Conservation (phyloP, 2,329 filamentous ascomycete genomes). For the Epichloe brachyelytri region DNA sequence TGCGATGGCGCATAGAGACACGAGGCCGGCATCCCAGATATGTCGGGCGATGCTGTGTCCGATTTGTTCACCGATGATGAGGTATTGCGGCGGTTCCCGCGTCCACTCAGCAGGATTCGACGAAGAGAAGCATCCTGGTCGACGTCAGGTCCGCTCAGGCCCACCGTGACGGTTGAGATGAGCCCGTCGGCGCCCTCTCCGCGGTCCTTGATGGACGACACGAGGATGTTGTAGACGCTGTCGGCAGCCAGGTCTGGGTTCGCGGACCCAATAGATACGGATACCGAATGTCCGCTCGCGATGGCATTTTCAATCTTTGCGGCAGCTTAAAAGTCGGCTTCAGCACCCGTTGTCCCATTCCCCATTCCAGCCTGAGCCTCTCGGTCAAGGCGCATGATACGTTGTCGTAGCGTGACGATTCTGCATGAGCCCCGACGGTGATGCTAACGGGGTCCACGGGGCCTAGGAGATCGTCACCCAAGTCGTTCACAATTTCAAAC, state of each 20-base stretch:
- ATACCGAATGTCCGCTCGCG: constrained; percentile 13
- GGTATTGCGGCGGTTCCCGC: constrained; percentile 11
- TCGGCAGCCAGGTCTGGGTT: constrained; percentile 14
- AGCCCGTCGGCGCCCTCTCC: constrained; percentile 18
- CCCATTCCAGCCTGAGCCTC: constrained; percentile 17
- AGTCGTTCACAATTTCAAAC: constrained; percentile 43
- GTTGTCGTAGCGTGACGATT: constrained; percentile 7
- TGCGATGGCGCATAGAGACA: constrained; percentile 24
- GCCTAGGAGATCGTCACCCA: constrained; percentile 41
- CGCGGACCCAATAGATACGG: constrained; percentile 17
- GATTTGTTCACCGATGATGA: constrained; percentile 42
- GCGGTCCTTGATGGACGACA: constrained; percentile 9
- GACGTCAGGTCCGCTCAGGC: constrained; percentile 14
- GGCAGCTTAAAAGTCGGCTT: constrained; percentile 22
- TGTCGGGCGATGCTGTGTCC: constrained; percentile 48
- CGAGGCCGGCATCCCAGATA: constrained; percentile 44
- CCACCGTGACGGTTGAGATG: constrained; percentile 31
- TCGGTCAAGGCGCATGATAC: constrained; percentile 14
- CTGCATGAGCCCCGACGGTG: constrained; percentile 20
- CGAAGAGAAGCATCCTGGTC: constrained; percentile 17
- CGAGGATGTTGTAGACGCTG: constrained; percentile 14
- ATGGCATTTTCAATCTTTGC: constrained; percentile 14
- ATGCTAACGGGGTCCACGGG: constrained; percentile 32
- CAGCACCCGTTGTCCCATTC: constrained; percentile 26
- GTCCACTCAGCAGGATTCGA: constrained; percentile 16